Evolutionary conservation across 768 basidiomycete genomes (phyloP), one percentile per base, ranked within the genome.

Genomic region (Infundibulicybe gibba): DNA sequence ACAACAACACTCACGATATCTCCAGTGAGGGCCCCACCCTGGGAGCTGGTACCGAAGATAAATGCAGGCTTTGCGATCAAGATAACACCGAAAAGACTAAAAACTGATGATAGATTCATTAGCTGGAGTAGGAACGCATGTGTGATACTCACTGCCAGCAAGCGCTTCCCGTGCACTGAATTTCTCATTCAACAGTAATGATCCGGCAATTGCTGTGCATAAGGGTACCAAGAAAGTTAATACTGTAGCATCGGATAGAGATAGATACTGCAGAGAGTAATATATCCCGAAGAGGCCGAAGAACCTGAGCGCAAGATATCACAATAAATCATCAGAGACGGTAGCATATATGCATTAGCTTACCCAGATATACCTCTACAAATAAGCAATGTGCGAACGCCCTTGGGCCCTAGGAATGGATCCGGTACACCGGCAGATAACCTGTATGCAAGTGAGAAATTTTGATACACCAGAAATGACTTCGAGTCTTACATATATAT

Each of bases 61-160:
- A 82, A 80, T 1, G 74, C 66, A 0, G 93, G 93, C 32, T 89
- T 74, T 10, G 91, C 88, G 42, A 97, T 90, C 6, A 93, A 70
- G 12, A 94, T 61, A 6, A 92, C 90, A 0, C 92, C 93, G 8
- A 77, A 37, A 31, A 94, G 71, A 61, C 88, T 85, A 40, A 76
- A 72, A 9, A 85, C 79, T 79, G 55, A 5, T 17, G 43, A 43
- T 10, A 12, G 19, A 20, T 15, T 10, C 16, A 19, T 32, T 3
- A 25, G 25, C 8, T 8, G 10, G 10, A 10, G 17, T 14, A 38
- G 14, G 17, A 19, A 6, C 10, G 17, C 3, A 38, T 19, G 10
- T 10, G 25, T 8, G 8, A 25, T 25, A 25, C 25, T 25, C 4
- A 25, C 25, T 25, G 25, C 25, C 25, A 8, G 25, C 25, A 25